phyloP scores from a whole-genome alignment of 257 asterid species.

The Solanum appendiculatum region DNA sequence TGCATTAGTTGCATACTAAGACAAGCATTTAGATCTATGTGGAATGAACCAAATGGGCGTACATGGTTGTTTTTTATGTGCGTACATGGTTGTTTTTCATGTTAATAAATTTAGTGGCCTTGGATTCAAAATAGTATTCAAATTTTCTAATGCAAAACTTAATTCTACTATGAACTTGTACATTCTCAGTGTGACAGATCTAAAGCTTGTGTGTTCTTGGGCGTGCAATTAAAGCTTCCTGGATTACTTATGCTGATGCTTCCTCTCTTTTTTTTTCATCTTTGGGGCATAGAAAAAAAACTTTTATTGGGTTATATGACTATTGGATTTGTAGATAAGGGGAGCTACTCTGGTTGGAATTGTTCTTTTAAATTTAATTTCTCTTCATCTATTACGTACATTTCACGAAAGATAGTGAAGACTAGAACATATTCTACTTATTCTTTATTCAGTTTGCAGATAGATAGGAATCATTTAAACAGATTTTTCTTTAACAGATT shows the following conservation, averaged over 20 bases:
- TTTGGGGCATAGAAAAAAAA: background rate
- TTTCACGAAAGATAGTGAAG: background rate
- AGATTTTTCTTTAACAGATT: background rate
- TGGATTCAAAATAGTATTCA: background rate
- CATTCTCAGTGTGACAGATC: background rate
- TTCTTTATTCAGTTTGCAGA: background rate
- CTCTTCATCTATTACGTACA: background rate
- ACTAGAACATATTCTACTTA: background rate
- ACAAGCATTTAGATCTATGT: background rate
- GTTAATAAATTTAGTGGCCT: background rate
- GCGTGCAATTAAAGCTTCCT: background rate
- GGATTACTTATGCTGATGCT: background rate
- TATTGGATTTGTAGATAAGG: background rate
- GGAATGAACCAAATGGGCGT: background rate
- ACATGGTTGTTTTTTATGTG: background rate
- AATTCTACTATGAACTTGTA: background rate
- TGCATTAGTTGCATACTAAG: background rate
- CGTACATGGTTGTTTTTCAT: background rate
- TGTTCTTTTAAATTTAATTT: background rate
- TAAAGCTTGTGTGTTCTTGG: background rate
- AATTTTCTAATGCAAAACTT: background rate
- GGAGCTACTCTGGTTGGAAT: background rate
- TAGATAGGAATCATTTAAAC: background rate
- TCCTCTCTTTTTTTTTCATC: background rate
- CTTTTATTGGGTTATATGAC: background rate